A percentile compares a stretch with the other conserved stretches of the same genome.
Conservation (phyloP, 306 rosid genomes). For the Malus orientalis region DNA sequence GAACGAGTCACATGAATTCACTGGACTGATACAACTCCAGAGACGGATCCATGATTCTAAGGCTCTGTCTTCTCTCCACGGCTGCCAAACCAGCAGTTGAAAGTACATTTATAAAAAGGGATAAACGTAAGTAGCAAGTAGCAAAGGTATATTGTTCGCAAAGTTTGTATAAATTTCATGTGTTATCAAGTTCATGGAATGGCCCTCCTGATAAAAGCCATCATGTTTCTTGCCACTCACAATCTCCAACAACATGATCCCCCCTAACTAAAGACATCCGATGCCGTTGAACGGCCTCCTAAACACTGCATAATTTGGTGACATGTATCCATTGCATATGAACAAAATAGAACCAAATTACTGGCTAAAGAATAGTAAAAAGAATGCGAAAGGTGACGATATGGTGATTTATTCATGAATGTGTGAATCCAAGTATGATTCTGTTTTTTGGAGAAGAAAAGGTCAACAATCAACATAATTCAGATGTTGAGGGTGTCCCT, state of each 20-base stretch:
- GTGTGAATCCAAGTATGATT: not conserved
- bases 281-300: conserved; percentile 34
- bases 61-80: conserved; percentile 37
- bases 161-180: conserved; percentile 27
- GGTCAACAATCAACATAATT: too few species aligned
- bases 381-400: too few species aligned
- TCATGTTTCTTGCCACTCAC: conserved; percentile 37
- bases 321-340: conserved; percentile 43
- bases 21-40: conserved; percentile 3
- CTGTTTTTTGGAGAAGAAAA: too few species aligned
- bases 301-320: conserved; percentile 53
- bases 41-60: conserved; percentile 31
- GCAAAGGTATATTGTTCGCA: not conserved
- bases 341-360: not conserved
- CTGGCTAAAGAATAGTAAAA: not conserved
- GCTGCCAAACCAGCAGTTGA: conserved; percentile 33
- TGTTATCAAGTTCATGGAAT: conserved; percentile 33
- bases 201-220: conserved; percentile 1
- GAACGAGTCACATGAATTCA: conserved; percentile 47
- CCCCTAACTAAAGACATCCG: conserved; percentile 43
- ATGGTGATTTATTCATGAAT: not conserved
- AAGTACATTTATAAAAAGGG: too few species aligned
- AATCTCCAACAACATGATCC: conserved; percentile 45
- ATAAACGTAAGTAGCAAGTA: not conserved
- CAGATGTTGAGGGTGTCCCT: too few species aligned